phyloP scores from a whole-genome alignment of 306 rosid species.

The Mimosa bimucronata region DNA sequence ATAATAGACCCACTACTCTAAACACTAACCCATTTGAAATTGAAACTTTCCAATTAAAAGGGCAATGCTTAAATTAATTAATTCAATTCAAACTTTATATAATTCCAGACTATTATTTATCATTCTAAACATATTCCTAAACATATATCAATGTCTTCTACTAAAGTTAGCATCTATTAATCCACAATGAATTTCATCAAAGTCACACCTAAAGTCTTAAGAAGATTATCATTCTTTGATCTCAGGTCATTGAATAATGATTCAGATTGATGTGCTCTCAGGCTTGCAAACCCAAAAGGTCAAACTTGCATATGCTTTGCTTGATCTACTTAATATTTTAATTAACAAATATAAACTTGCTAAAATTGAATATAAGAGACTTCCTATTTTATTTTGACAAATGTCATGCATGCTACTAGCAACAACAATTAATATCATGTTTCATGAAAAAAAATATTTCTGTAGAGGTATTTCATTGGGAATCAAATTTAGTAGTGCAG shows the following conservation, averaged over 20 bases:
- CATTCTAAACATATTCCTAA: too few species aligned
- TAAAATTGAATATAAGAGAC: conserved; percentile 20
- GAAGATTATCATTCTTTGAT: conserved; percentile 37
- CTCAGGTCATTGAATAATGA: conserved; percentile 30
- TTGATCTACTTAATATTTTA: conserved; percentile 30
- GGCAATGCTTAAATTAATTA: too few species aligned
- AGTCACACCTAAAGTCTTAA: conserved; percentile 19
- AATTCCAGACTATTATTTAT: too few species aligned
- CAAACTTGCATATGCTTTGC: conserved; percentile 26
- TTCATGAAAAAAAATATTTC: not conserved
- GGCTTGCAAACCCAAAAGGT: conserved; percentile 34
- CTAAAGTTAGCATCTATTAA: too few species aligned
- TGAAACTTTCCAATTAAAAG: too few species aligned
- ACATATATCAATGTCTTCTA: too few species aligned
- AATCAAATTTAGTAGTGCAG: conserved; percentile 8
- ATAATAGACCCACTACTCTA: too few species aligned
- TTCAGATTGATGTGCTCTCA: conserved; percentile 32
- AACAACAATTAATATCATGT: conserved; percentile 9
- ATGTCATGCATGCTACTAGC: not conserved
- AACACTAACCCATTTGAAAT: too few species aligned
- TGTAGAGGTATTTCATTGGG: not conserved
- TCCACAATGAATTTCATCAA: conserved; percentile 26
- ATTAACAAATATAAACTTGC: conserved; percentile 23
- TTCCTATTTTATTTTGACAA: conserved; percentile 26
- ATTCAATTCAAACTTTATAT: too few species aligned